Conservation (phyloP, 352 stramenopile species). For the Phytophthora sansomeana region DNA sequence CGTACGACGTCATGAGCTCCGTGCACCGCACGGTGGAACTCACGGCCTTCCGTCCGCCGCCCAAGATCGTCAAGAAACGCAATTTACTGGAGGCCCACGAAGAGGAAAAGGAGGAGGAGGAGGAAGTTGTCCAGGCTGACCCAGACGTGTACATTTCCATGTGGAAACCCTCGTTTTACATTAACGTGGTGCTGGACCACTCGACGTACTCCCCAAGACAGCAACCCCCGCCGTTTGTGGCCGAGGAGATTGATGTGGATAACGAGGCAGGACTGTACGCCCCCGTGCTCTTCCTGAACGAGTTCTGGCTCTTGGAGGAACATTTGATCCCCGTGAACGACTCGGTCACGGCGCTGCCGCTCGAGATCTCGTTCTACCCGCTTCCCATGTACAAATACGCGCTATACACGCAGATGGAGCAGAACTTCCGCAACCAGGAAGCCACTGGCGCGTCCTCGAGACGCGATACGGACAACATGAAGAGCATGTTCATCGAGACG, state of each 20-base stretch:
- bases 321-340: slow-evolving; percentile 91
- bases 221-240: slow-evolving; percentile 74
- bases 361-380: slow-evolving; percentile 90
- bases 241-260: slow-evolving; percentile 66
- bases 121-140: slow-evolving; percentile 12
- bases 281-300: slow-evolving; percentile 92
- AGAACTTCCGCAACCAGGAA: slow-evolving; percentile 94
- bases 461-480: slow-evolving; percentile 94
- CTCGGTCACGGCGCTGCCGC: slow-evolving; percentile 76
- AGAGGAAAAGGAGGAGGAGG: slow-evolving; percentile 25
- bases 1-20: slow-evolving; percentile 61
- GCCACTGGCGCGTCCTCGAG: slow-evolving; percentile 90
- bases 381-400: slow-evolving; percentile 93
- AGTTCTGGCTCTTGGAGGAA: slow-evolving; percentile 95
- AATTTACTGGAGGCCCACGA: slow-evolving; percentile 61
- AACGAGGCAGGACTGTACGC: slow-evolving; percentile 76
- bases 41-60: slow-evolving; percentile 78
- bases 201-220: slow-evolving; percentile 66
- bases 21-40: slow-evolving; percentile 72
- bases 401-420: slow-evolving; percentile 94
- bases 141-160: slow-evolving; percentile 69
- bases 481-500: slow-evolving; percentile 97
- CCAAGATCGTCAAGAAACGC: slow-evolving; percentile 79
- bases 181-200: slow-evolving; percentile 81
- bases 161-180: slow-evolving; percentile 80